A percentile compares a stretch with the other conserved stretches of the same genome.
Evolutionary conservation across 1,139 yeast species (phyloP).

Genomic region (Pneumocystis sp.): DNA sequence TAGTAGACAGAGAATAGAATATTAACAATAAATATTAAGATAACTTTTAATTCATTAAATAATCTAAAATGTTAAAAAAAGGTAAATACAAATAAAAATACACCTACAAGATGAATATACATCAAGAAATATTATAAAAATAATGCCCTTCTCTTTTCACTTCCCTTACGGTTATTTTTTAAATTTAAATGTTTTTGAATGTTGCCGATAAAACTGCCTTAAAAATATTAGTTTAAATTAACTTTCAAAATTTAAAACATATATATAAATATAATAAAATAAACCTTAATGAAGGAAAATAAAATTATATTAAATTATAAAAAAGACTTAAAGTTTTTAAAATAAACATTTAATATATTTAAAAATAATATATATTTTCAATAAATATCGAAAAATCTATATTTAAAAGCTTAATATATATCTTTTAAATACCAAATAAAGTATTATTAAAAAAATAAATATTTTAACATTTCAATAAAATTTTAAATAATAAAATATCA

Average conservation of each 20-base stretch:
- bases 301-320: neutral
- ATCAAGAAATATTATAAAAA: neutral
- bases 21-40: neutral
- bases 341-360: neutral
- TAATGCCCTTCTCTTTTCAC: neutral
- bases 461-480: neutral
- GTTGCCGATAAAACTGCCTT: neutral
- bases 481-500: no score
- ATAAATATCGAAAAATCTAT: neutral
- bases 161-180: neutral
- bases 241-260: neutral
- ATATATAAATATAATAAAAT: neutral
- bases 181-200: neutral
- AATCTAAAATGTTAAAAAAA: neutral
- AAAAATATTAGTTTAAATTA: neutral
- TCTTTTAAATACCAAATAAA: no score
- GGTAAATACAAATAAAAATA: neutral
- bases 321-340: neutral
- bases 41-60: neutral
- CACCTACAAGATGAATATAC: neutral
- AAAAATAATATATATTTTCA: neutral
- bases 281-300: neutral
- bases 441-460: neutral
- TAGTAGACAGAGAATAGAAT: neutral
- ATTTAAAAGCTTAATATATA: neutral